Percentiles rank a stretch among this genome's conserved stretches.
Conservation (phyloP, 2,329 filamentous ascomycete species). For the Seiridium cupressi region DNA sequence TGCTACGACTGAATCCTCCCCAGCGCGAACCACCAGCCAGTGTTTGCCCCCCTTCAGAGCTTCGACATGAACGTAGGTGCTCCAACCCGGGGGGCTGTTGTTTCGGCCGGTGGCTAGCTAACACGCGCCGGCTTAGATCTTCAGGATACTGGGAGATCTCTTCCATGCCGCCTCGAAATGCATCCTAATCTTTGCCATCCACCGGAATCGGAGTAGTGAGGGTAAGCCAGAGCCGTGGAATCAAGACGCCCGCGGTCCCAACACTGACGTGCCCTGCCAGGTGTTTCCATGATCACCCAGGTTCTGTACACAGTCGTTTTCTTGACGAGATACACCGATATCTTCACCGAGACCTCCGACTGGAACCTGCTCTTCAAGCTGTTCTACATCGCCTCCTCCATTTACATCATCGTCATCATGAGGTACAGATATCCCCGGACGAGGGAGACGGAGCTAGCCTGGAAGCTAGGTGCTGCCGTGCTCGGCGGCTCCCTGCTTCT, state of each 20-base stretch:
- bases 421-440: slow-evolving; percentile 81
- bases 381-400: slow-evolving; percentile 79
- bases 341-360: slow-evolving; percentile 56
- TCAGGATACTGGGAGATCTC: slow-evolving; percentile 80
- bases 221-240: slow-evolving; percentile 42
- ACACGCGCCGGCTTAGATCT: slow-evolving; percentile 37
- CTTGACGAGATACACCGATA: slow-evolving; percentile 79
- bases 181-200: slow-evolving; percentile 88
- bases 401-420: slow-evolving; percentile 89
- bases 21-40: no score
- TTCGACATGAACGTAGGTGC: not conserved
- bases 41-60: no score
- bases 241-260: not conserved
- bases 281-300: slow-evolving; percentile 90
- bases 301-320: slow-evolving; percentile 85
- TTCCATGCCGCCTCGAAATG: slow-evolving; percentile 84
- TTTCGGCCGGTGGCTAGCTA: not conserved
- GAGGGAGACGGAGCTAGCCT: slow-evolving; percentile 87
- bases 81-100: not conserved
- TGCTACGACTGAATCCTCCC: no score
- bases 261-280: slow-evolving; percentile 35
- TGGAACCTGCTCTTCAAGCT: slow-evolving; percentile 87
- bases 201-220: slow-evolving; percentile 83
- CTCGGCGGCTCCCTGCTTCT: slow-evolving; percentile 63
- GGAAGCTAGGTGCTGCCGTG: slow-evolving; percentile 78